Evolutionary conservation across 371 early-diverging fungal species (phyloP).

Genomic region (Rhizomucor miehei): DNA sequence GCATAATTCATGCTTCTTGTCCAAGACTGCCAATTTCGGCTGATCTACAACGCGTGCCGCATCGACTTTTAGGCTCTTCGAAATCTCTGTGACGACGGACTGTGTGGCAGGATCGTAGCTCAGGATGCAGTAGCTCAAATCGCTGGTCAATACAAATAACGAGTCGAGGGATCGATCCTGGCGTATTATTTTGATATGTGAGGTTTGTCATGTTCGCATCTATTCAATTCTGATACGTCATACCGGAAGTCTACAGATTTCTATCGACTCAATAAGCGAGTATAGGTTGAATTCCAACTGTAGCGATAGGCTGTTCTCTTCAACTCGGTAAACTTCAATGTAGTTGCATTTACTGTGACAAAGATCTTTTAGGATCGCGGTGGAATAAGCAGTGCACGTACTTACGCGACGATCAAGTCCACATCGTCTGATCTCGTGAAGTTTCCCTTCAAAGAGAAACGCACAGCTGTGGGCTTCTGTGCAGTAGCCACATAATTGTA

Average conservation of each 20-base stretch:
- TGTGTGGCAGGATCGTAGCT: constrained; percentile 43
- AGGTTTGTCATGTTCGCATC: background rate
- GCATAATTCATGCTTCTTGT: constrained; percentile 37
- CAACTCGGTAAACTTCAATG: constrained; percentile 56
- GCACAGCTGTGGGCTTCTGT: constrained; percentile 22
- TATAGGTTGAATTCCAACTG: constrained; percentile 56
- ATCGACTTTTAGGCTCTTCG: constrained; percentile 44
- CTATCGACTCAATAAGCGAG: constrained; percentile 60
- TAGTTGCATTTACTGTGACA: constrained; percentile 57
- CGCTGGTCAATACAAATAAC: constrained; percentile 52
- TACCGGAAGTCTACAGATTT: constrained; percentile 50
- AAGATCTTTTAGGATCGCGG: background rate
- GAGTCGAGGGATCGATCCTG: constrained; percentile 39
- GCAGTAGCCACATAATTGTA: constrained; percentile 24
- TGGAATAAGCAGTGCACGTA: background rate
- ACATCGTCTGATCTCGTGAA: constrained; percentile 12
- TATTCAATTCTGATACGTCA: background rate
- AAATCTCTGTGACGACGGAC: constrained; percentile 48
- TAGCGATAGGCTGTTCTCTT: constrained; percentile 39
- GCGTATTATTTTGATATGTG: constrained; percentile 8
- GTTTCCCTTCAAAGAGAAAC: constrained; percentile 19
- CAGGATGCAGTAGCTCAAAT: constrained; percentile 47
- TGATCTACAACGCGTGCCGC: constrained; percentile 43
- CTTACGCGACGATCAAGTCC: constrained; percentile 22
- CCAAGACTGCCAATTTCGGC: constrained; percentile 38